Evolutionary conservation across 1,284 basidiomycete species (phyloP), one percentile per base, ranked within the genome.

Genomic region (Cryptococcus amylolentus): DNA sequence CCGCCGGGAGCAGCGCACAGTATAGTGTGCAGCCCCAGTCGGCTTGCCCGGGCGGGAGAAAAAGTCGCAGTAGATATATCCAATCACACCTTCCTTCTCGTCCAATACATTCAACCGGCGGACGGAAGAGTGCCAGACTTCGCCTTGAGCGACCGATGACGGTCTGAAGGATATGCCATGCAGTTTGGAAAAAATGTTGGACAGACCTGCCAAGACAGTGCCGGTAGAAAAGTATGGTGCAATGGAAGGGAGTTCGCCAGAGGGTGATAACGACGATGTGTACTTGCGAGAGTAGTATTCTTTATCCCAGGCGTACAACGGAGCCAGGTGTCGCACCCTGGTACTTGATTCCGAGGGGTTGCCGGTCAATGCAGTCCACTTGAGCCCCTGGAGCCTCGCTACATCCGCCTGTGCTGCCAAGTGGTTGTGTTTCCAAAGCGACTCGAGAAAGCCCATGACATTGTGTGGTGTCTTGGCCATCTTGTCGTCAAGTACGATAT

Each of bases 401-500:
- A 96, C 78, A 49, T 93, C 92, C 23, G 78, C 80, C 43, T 82
- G 80, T 5, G 91, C 91, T 60, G 85, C 82, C 1, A 89, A 86
- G 41, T 81, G 80, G 28, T 89, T 92, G 67, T 89, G 86, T 44
- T 84, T 81, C 66, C 89, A 81, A 47, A 93, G 79, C 10, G 89
- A 84, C 55, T 86, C 82, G 54, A 97, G 80, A 76, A 97, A 97
- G 38, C 86, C 84, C 57, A 80, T 81, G 31, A 95, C 92, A 72
- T 94, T 91, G 86, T 88, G 86, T 48, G 91, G 91, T 42, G 84
- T 88, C 75, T 88, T 89, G 5, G 91, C 92, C 93, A 97, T 97
- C 79, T 95, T 97, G 76, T 95, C 92, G 35, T 84, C 83, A 9
- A 96, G 81, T 0, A 86, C 84, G 81, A 94, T 88, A 57, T 89